Base-by-base conservation (phyloP, 345 rosid species). In the Streptanthus diversifolius region DNA sequence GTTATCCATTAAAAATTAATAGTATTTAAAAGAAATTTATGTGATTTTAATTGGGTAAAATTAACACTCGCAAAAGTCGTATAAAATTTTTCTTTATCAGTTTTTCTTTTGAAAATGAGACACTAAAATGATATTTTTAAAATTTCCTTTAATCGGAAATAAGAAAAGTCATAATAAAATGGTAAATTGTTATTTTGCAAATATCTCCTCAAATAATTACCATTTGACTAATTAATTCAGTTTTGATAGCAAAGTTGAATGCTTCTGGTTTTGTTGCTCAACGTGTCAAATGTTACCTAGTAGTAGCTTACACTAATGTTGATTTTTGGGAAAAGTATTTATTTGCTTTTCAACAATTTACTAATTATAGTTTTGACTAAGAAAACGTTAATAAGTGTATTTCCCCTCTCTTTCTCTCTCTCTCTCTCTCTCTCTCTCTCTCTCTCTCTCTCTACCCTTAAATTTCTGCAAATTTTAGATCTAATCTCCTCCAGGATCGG, bases 401-500 rank as follows among this genome's bases (percentile, higher is more conserved):
- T 54, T 24, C 57, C 9, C 1, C 32, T 25, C 15, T 62, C 72
- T 29, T 48, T 71, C 76, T 58, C 61, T 66, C 72, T 61, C 68
- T 56, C 33, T 72, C 53, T 5, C 69, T 57, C 33, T 72, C 54
- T 5, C 61, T 56, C 32, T 71, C 53, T 5, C 33, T 32, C 35
- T 24, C 13, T 55, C 67, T 39, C 57, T 71, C 75, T 40, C 51
- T 72, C 55, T 7, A 52, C 49, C 68, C 78, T 49, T 58, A 13
- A 73, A 13, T 17, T 65, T 73, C 72, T 56, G 41, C 71, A 66
- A 36, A 17, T 40, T 62, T 58, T 17, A 57, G 45, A 74, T 61
- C 72, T 45, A 66, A 55, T 67, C 53, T 74, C 73, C 73, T 66
- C 67, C 68, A 74, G 74, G 33, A 75, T 68, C 79, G 67, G 58